Conservation (phyloP, 306 rosid genomes). For the Fragaria iinumae region DNA sequence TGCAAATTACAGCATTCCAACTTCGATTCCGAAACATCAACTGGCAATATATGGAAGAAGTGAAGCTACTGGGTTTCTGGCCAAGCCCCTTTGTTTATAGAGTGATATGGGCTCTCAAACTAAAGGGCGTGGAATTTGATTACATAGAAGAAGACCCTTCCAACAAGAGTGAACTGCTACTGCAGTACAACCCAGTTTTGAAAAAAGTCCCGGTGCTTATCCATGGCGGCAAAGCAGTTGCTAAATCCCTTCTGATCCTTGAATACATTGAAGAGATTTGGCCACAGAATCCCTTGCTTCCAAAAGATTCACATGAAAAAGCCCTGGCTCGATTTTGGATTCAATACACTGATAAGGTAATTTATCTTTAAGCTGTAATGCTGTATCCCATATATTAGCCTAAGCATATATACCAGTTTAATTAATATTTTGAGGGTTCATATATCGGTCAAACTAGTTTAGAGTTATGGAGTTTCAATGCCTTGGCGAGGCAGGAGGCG, state of each 20-base stretch:
- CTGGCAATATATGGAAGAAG: conserved; percentile 32
- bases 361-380: neutral
- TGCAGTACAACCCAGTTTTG: conserved; percentile 45
- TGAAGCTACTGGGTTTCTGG: conserved; percentile 50
- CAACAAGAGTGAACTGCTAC: conserved; percentile 37
- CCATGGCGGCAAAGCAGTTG: conserved; percentile 43
- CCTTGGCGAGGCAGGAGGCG: too few relatives aligned
- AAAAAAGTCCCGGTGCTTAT: conserved; percentile 55
- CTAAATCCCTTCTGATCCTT: conserved; percentile 44
- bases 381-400: too few relatives aligned
- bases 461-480: too few relatives aligned
- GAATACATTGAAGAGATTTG: conserved; percentile 46
- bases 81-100: conserved; percentile 41
- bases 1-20: neutral
- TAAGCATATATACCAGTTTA: too few relatives aligned
- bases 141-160: conserved; percentile 48
- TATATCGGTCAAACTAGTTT: too few relatives aligned
- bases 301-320: conserved; percentile 25
- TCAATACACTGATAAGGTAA: conserved; percentile 38
- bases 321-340: conserved; percentile 42
- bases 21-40: neutral
- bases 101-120: conserved; percentile 50
- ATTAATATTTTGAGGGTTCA: too few relatives aligned
- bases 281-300: conserved; percentile 34
- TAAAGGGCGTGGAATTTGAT: conserved; percentile 43